Conservation (phyloP, 148 eudicot genomes). For the Fagopyrum homotropicum region DNA sequence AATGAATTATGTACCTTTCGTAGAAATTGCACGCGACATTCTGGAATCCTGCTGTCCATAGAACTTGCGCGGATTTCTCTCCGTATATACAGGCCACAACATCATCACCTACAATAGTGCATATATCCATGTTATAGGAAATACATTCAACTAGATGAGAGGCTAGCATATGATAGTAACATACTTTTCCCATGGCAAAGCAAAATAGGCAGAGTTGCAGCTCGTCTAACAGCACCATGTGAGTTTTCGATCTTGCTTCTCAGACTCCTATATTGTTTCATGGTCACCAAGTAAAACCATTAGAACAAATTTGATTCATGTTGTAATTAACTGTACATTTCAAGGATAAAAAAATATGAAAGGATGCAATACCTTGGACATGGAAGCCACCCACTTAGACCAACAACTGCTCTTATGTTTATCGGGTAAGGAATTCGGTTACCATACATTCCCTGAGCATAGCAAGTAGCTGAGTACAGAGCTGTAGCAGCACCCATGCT, state of each 20-base stretch:
- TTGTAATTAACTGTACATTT: neutral
- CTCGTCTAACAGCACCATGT: slow-evolving; percentile 70
- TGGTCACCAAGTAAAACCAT: slow-evolving; percentile 6
- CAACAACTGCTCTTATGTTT: slow-evolving; percentile 61
- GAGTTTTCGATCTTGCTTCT: slow-evolving; percentile 70
- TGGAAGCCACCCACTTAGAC: slow-evolving; percentile 98
- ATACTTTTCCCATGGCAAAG: slow-evolving; percentile 81
- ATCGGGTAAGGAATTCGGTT: slow-evolving; percentile 71
- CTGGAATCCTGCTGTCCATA: slow-evolving; percentile 70
- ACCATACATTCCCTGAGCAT: slow-evolving; percentile 63
- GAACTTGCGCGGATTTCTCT: slow-evolving; percentile 57
- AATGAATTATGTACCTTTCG: slow-evolving; percentile 50
- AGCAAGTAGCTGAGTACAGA: slow-evolving; percentile 91
- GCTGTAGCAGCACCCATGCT: slow-evolving; percentile 96
- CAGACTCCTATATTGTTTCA: slow-evolving; percentile 40
- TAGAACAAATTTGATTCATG: neutral
- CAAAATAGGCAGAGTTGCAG: slow-evolving; percentile 79
- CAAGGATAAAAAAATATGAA: neutral
- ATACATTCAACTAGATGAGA: slow-evolving; percentile 6
- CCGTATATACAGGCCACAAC: slow-evolving; percentile 67
- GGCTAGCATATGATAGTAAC: slow-evolving; percentile 17
- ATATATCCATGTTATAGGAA: neutral
- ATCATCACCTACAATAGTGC: slow-evolving; percentile 63
- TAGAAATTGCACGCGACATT: slow-evolving; percentile 47
- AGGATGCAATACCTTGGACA: slow-evolving; percentile 51